A percentile compares a stretch with the other conserved stretches of the same genome.
These are phyloP conservation scores for Tetrapisispora iriomotensis DNA, from an alignment of 805 yeast species.

Conservation along the genomic window DNA sequence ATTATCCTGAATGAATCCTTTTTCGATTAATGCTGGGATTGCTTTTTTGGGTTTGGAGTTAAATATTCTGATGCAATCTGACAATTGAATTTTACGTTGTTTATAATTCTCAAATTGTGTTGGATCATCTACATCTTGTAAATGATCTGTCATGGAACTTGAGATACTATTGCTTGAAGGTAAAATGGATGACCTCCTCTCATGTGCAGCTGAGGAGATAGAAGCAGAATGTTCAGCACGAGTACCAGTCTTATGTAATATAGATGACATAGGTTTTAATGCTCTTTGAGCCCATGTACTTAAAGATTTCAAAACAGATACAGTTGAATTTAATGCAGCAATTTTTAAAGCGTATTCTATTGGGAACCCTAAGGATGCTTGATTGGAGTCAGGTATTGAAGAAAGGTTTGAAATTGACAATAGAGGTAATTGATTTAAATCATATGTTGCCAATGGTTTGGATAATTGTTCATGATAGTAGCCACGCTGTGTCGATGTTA, in stretches of 20 bases:
- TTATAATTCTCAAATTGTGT: slow-evolving; percentile 78
- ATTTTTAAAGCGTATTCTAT: slow-evolving; percentile 77
- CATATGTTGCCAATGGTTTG: slow-evolving; percentile 62
- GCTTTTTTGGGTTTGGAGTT: slow-evolving; percentile 83
- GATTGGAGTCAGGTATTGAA: slow-evolving; percentile 15
- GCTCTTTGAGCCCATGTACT: slow-evolving; percentile 81
- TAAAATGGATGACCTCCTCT: slow-evolving; percentile 6
- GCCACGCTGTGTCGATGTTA: slow-evolving; percentile 56
- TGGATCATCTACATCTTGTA: slow-evolving; percentile 53
- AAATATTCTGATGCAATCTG: slow-evolving; percentile 70
- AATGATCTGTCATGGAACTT: slow-evolving; percentile 9
- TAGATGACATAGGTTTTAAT: slow-evolving; percentile 22
- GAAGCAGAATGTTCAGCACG: slow-evolving; percentile 8
- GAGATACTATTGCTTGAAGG: slow-evolving; percentile 12
- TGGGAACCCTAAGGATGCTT: slow-evolving; percentile 38
- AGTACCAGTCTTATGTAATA: slow-evolving; percentile 1
- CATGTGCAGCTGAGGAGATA: slow-evolving; percentile 11
- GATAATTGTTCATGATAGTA: slow-evolving; percentile 43
- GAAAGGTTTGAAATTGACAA: slow-evolving; percentile 60
- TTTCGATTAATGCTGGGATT: slow-evolving; percentile 46
- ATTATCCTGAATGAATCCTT: slow-evolving; percentile 52
- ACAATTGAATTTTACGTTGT: slow-evolving; percentile 68
- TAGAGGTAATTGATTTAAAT: slow-evolving; percentile 63
- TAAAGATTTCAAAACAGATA: slow-evolving; percentile 71
- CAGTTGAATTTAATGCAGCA: slow-evolving; percentile 68